A percentile compares a stretch with the other conserved stretches of the same genome.
Evolutionary conservation across 2,329 filamentous ascomycete genomes (phyloP).

Genomic region (Cercospora sp.): DNA sequence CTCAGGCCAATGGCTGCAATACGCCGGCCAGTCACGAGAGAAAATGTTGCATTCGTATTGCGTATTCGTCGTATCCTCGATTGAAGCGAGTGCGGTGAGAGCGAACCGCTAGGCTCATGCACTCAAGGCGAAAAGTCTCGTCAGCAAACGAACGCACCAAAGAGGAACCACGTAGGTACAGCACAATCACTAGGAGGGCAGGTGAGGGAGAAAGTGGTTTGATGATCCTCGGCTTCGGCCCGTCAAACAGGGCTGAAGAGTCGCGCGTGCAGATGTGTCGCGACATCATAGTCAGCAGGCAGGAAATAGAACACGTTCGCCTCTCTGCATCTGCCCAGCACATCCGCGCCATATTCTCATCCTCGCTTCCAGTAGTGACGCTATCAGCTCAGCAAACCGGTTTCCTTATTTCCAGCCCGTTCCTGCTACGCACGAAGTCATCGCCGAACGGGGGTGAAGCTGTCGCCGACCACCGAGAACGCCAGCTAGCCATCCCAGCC

Average conservation of each 20-base stretch:
- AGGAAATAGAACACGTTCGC: constrained; percentile 2
- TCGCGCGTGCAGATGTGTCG: background rate
- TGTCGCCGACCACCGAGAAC: background rate
- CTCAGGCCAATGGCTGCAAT: background rate
- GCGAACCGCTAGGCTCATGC: background rate
- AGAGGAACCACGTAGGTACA: background rate
- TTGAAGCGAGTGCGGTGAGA: background rate
- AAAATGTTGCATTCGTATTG: background rate
- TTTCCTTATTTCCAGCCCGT: background rate
- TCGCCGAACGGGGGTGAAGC: background rate
- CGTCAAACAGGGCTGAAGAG: background rate
- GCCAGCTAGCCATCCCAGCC: background rate
- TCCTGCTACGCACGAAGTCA: background rate
- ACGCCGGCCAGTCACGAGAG: background rate
- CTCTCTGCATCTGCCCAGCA: background rate
- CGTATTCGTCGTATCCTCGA: background rate
- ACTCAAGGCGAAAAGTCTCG: background rate
- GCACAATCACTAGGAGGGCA: background rate
- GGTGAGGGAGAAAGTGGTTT: background rate
- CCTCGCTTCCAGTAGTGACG: background rate
- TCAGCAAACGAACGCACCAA: background rate
- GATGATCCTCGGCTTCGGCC: background rate
- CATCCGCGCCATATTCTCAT: background rate
- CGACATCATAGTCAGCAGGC: constrained; percentile 1
- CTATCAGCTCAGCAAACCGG: background rate